Evolutionary conservation across 768 basidiomycete species (phyloP).

Genomic region (Rubroboletus satanas): DNA sequence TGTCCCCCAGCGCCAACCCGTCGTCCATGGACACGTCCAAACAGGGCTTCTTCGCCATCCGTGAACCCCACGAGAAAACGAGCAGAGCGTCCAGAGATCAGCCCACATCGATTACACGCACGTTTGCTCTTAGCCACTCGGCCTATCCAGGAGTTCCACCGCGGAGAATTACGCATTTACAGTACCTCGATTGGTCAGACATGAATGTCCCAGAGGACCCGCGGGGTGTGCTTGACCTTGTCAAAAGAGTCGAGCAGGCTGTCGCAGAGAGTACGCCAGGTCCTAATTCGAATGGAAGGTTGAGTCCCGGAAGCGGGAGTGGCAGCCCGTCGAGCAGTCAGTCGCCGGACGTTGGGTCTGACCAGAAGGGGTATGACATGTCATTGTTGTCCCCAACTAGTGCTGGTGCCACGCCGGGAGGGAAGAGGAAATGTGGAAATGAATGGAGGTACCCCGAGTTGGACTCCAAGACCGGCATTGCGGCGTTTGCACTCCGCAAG

Average conservation of each 20-base stretch:
- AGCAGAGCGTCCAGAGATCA: constrained; percentile 12
- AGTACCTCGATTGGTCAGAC: constrained; percentile 95
- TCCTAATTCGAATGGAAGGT: constrained; percentile 26
- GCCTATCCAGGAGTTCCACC: constrained; percentile 56
- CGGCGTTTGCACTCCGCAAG: constrained; percentile 45
- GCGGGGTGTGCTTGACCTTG: constrained; percentile 65
- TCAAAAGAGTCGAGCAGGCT: constrained; percentile 57
- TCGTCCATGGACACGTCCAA: constrained; percentile 29
- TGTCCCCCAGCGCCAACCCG: constrained; percentile 25
- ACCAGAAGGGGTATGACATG: constrained; percentile 1
- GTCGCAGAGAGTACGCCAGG: constrained; percentile 28
- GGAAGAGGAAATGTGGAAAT: constrained; percentile 11
- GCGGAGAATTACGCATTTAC: constrained; percentile 77
- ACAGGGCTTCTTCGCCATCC: constrained; percentile 37
- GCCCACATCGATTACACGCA: constrained; percentile 46
- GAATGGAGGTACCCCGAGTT: constrained; percentile 39
- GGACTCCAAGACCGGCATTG: constrained; percentile 54
- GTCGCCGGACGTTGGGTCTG: constrained; percentile 15
- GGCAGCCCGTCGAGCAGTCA: constrained; percentile 16
- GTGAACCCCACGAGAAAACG: constrained; percentile 16
- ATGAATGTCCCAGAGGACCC: constrained; percentile 92
- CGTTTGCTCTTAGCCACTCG: constrained; percentile 65
- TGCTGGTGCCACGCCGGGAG: neutral
- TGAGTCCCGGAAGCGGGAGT: constrained; percentile 19
- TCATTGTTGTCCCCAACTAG: constrained; percentile 19